phyloP scores from a whole-genome alignment of 208 protist genomes.

The Crithidia thermophila region DNA sequence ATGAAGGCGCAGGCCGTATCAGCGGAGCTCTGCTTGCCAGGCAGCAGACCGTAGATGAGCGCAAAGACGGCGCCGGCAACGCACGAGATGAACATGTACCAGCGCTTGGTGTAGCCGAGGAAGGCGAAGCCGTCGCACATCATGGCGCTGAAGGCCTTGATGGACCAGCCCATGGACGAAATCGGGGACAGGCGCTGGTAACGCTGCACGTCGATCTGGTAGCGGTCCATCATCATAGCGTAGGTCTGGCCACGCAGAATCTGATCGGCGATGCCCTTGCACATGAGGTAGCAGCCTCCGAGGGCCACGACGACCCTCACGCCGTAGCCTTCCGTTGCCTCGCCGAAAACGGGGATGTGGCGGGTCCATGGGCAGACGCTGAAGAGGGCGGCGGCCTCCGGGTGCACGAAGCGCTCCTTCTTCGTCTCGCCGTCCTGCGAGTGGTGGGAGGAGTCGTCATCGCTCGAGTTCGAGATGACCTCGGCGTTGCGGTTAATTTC shows the following conservation, averaged over 20 bases:
- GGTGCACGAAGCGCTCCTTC: slow-evolving; percentile 24
- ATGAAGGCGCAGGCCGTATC: slow-evolving; percentile 44
- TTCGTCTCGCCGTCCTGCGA: background rate
- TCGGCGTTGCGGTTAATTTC: slow-evolving; percentile 6
- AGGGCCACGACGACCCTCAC: slow-evolving; percentile 33
- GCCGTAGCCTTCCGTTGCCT: slow-evolving; percentile 41
- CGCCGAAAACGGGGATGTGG: slow-evolving; percentile 43
- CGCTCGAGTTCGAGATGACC: slow-evolving; percentile 9
- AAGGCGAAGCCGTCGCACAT: slow-evolving; percentile 70
- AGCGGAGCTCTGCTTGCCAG: slow-evolving; percentile 36
- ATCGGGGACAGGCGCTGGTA: slow-evolving; percentile 51
- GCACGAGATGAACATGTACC: slow-evolving; percentile 62
- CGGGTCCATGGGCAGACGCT: slow-evolving; percentile 24
- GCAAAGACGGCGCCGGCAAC: slow-evolving; percentile 46
- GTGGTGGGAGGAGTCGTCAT: background rate
- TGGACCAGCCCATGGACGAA: slow-evolving; percentile 52
- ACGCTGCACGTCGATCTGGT: slow-evolving; percentile 22
- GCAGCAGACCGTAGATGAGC: slow-evolving; percentile 55
- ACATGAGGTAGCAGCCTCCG: slow-evolving; percentile 45
- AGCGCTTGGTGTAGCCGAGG: slow-evolving; percentile 79
- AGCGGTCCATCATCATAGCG: slow-evolving; percentile 50
- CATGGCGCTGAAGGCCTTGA: slow-evolving; percentile 68
- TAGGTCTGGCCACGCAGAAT: slow-evolving; percentile 40
- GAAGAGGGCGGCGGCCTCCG: slow-evolving; percentile 33
- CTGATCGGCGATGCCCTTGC: slow-evolving; percentile 60